Conservation (phyloP, 208 protist genomes). For the Leishmania lainsoni region DNA sequence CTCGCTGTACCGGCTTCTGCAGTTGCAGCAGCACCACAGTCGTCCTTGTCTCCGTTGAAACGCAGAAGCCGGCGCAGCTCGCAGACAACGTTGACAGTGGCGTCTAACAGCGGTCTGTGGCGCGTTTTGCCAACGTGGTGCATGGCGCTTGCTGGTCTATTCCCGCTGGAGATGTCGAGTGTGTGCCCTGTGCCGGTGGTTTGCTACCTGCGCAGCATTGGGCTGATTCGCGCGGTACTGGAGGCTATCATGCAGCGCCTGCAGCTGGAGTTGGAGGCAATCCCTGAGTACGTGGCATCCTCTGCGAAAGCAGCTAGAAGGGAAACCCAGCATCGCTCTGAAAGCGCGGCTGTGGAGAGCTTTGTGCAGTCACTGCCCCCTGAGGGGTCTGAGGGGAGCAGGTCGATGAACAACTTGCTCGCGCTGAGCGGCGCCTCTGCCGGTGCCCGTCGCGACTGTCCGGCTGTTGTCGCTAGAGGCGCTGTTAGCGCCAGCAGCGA, state of each 20-base stretch:
- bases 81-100: not conserved
- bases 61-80: not conserved
- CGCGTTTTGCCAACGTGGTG: slow-evolving; percentile 48
- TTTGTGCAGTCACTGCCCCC: not conserved
- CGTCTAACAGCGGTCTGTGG: not conserved
- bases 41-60: not conserved
- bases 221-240: slow-evolving; percentile 41
- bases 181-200: slow-evolving; percentile 39
- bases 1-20: not conserved
- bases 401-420: not conserved
- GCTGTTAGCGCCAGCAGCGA: not conserved
- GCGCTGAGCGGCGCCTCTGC: not conserved
- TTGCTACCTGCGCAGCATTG: slow-evolving; percentile 55
- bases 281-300: not conserved
- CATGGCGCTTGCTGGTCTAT: slow-evolving; percentile 55
- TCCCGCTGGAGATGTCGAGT: slow-evolving; percentile 34
- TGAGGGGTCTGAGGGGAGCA: not conserved
- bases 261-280: slow-evolving; percentile 24
- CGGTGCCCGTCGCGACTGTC: not conserved
- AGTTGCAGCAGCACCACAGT: not conserved
- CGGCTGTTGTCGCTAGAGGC: not conserved
- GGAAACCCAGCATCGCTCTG: not conserved
- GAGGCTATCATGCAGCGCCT: slow-evolving; percentile 29
- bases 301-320: not conserved
- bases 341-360: not conserved